Conservation (phyloP, 192 early-diverging fungal species). For the Lunasporangiospora selenospora region DNA sequence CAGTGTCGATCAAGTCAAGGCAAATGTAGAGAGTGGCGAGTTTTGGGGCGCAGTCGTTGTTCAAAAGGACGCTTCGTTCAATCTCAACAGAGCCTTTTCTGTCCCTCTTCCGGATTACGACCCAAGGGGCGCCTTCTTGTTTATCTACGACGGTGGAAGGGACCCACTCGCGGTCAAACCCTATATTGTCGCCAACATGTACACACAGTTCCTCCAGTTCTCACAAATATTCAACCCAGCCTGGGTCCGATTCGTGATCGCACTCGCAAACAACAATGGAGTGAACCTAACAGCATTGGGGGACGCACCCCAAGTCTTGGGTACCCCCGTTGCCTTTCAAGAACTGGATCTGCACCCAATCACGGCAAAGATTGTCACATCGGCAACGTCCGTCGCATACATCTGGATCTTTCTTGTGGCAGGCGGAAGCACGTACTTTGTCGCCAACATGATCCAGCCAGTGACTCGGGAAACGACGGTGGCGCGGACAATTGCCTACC, state of each 20-base stretch:
- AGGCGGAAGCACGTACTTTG: slow-evolving; percentile 39
- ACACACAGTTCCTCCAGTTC: slow-evolving; percentile 29
- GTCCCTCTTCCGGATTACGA: slow-evolving; percentile 12
- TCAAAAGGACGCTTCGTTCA: slow-evolving; percentile 25
- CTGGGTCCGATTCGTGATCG: slow-evolving; percentile 24
- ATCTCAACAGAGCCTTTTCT: slow-evolving; percentile 6
- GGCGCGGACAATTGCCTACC: slow-evolving; percentile 5
- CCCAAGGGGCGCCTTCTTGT: slow-evolving; percentile 22
- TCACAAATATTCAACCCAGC: slow-evolving; percentile 24
- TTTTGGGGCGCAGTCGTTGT: slow-evolving; percentile 42
- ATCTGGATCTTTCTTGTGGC: slow-evolving; percentile 47
- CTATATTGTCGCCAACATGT: slow-evolving; percentile 32
- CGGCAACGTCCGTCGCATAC: slow-evolving; percentile 35
- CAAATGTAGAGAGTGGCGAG: slow-evolving; percentile 10
- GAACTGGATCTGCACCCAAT: slow-evolving; percentile 34
- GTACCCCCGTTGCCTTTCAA: slow-evolving; percentile 37
- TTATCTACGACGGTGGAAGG: slow-evolving; percentile 35
- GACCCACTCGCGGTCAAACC: slow-evolving; percentile 38
- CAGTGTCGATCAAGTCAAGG: slow-evolving; percentile 1
- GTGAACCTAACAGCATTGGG: background rate
- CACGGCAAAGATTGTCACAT: slow-evolving; percentile 36
- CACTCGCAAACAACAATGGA: background rate
- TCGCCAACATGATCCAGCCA: slow-evolving; percentile 34
- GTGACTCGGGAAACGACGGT: slow-evolving; percentile 13
- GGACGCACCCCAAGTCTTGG: slow-evolving; percentile 20